Conservation (phyloP, 495 filamentous ascomycete genomes). For the Xylaria intraflava region DNA sequence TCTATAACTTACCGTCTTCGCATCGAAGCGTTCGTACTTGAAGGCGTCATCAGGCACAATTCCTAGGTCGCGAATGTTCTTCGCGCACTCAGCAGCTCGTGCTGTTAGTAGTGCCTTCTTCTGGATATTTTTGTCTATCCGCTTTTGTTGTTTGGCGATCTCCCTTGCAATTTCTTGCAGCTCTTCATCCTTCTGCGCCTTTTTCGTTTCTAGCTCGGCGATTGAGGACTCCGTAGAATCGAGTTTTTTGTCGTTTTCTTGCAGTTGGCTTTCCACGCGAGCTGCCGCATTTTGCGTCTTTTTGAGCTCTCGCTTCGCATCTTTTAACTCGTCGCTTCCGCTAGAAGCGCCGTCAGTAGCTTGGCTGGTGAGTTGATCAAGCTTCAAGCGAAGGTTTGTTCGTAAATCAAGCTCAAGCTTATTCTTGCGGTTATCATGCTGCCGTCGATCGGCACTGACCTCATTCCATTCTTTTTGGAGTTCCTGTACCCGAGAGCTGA, state of each 20-base stretch:
- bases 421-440: conserved; percentile 73
- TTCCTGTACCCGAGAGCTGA: conserved; percentile 61
- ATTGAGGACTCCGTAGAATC: conserved; percentile 58
- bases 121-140: conserved; percentile 84
- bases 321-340: conserved; percentile 63
- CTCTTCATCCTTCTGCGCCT: conserved; percentile 57
- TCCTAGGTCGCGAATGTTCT: conserved; percentile 87
- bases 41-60: conserved; percentile 93
- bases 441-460: conserved; percentile 62
- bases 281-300: conserved; percentile 57
- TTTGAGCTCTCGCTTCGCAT: conserved; percentile 76
- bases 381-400: conserved; percentile 73
- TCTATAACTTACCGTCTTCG: conserved; percentile 53
- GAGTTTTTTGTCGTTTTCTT: conserved; percentile 63
- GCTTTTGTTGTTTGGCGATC: conserved; percentile 84
- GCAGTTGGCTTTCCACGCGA: conserved; percentile 58
- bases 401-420: conserved; percentile 75
- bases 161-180: conserved; percentile 69
- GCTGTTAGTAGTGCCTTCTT: conserved; percentile 72
- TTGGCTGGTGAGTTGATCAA: conserved; percentile 79
- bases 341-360: conserved; percentile 60
- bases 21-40: conserved; percentile 75
- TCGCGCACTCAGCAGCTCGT: conserved; percentile 68
- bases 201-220: conserved; percentile 54
- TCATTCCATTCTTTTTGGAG: conserved; percentile 68